Conservation (phyloP, 1,284 basidiomycete genomes). For the Ustilago esculenta region DNA sequence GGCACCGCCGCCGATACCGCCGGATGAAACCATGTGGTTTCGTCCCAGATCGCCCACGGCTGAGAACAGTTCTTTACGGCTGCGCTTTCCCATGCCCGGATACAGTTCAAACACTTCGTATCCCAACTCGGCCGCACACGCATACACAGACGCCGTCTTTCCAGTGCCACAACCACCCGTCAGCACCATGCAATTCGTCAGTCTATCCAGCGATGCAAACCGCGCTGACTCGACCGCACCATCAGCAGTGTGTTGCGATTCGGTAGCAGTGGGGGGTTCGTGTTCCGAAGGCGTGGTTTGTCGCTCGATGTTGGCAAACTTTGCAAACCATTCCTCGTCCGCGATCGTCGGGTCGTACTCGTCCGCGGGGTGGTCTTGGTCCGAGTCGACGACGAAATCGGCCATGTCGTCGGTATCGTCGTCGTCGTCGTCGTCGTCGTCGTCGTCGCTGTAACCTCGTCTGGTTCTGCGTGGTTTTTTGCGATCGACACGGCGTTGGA, state of each 20-base stretch:
- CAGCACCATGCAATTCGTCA: conserved; percentile 71
- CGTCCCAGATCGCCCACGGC: conserved; percentile 91
- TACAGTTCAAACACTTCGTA: conserved; percentile 98
- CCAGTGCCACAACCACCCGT: conserved; percentile 73
- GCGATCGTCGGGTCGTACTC: conserved; percentile 23
- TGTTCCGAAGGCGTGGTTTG: not conserved
- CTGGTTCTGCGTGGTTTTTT: conserved; percentile 2
- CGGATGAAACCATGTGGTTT: conserved; percentile 71
- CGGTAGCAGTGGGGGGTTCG: too few species aligned
- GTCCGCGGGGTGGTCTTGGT: conserved; percentile 31
- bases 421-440: conserved; percentile 37
- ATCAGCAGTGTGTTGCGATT: too few species aligned
- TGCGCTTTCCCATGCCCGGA: conserved; percentile 85
- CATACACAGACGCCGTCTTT: conserved; percentile 64
- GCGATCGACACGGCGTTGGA: conserved; percentile 36
- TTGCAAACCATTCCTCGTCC: conserved; percentile 46
- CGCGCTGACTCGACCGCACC: too few species aligned
- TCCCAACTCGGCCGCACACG: conserved; percentile 74
- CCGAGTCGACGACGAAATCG: conserved; percentile 54
- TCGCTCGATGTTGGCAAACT: conserved; percentile 32
- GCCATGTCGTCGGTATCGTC: conserved; percentile 33
- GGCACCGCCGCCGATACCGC: conserved; percentile 52
- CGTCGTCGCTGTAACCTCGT: conserved; percentile 12
- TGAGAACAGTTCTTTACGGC: conserved; percentile 78
- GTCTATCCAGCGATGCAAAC: conserved; percentile 13